Percentiles rank a stretch among this genome's conserved stretches.
phyloP scores from a whole-genome alignment of 2,329 filamentous ascomycete species.

The Waltergamsia citrina region DNA sequence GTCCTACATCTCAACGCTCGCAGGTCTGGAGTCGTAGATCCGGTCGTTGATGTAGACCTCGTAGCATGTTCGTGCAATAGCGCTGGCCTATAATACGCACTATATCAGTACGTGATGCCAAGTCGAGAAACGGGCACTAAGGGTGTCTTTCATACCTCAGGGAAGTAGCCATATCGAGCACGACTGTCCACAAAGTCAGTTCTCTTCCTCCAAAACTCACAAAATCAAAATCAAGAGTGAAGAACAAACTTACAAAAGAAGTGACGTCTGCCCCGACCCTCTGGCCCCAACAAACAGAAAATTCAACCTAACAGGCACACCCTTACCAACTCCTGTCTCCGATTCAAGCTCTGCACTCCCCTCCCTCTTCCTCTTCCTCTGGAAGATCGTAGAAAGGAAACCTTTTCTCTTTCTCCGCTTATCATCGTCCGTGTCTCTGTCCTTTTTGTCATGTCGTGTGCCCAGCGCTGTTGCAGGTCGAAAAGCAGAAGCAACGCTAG shows the following conservation, averaged over 20 bases:
- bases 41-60: slow-evolving; percentile 22
- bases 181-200: slow-evolving; percentile 15
- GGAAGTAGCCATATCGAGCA: slow-evolving; percentile 25
- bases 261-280: slow-evolving; percentile 22
- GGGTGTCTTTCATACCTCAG: slow-evolving; percentile 22
- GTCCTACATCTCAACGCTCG: slow-evolving; percentile 26
- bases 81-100: slow-evolving; percentile 15
- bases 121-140: too few species aligned
- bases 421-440: too few species aligned
- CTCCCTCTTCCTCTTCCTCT: slow-evolving; percentile 13
- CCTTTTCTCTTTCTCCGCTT: background rate
- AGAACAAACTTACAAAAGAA: slow-evolving; percentile 22
- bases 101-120: background rate
- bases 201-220: background rate
- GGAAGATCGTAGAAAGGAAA: slow-evolving; percentile 9
- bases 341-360: background rate
- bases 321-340: background rate
- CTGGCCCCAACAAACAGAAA: slow-evolving; percentile 25
- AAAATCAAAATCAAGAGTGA: background rate
- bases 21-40: slow-evolving; percentile 13
- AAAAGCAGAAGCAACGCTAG: background rate
- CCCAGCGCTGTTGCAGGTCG: slow-evolving; percentile 1
- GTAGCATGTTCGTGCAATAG: slow-evolving; percentile 20
- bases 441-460: background rate
- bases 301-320: slow-evolving; percentile 16